Evolutionary conservation across 2,329 filamentous ascomycete genomes (phyloP).

Genomic region (Colletotrichum orchidophilum): DNA sequence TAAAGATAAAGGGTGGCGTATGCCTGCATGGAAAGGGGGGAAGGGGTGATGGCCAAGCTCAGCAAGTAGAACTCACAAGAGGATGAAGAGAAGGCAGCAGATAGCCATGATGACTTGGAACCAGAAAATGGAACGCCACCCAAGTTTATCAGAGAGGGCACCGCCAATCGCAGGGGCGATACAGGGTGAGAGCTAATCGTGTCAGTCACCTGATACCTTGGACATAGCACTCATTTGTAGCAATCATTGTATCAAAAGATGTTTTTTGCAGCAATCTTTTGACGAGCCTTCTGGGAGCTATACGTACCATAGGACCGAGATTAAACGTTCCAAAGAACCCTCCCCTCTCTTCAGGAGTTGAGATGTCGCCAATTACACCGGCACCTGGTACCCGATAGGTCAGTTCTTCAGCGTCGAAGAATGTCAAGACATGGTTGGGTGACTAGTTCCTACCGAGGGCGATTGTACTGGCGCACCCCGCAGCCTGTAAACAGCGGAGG

Average conservation of each 20-base stretch:
- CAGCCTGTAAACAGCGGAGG: conserved; percentile 42
- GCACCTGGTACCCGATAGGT: conserved; percentile 33
- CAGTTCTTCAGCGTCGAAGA: fast-evolving
- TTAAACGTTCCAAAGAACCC: conserved; percentile 47
- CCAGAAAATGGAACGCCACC: conserved; percentile 64
- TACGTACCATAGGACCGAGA: conserved; percentile 41
- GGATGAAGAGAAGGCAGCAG: conserved; percentile 45
- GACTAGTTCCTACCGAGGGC: conserved; percentile 40
- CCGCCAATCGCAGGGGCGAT: conserved; percentile 62
- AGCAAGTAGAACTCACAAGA: conserved; percentile 28
- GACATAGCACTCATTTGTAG: too few species aligned
- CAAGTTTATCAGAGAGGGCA: conserved; percentile 53
- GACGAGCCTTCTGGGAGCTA: too few species aligned
- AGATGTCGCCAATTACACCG: conserved; percentile 46
- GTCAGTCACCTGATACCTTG: not conserved
- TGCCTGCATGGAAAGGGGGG: not conserved
- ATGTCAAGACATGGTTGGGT: too few species aligned
- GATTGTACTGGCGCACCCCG: conserved; percentile 47
- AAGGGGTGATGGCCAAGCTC: too few species aligned
- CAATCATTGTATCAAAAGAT: too few species aligned
- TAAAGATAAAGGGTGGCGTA: too few species aligned
- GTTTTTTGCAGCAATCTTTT: too few species aligned
- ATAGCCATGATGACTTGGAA: conserved; percentile 58
- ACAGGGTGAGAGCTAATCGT: conserved; percentile 49
- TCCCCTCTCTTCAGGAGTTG: conserved; percentile 43